Evolutionary conservation across 2,329 filamentous ascomycete species (phyloP).

Genomic region (Chaetomium sp.): DNA sequence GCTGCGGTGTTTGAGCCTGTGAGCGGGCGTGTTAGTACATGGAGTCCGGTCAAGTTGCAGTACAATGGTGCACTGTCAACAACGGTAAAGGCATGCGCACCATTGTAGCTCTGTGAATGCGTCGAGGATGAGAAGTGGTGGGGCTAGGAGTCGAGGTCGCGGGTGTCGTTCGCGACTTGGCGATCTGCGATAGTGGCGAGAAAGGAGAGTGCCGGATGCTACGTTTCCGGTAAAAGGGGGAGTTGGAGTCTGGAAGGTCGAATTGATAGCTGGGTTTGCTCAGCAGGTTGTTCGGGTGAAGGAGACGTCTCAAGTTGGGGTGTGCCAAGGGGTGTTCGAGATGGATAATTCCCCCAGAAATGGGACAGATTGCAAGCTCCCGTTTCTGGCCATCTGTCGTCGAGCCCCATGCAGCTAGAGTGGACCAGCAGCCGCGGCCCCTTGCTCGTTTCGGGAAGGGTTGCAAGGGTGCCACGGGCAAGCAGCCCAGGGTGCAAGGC

Average conservation of each 20-base stretch:
- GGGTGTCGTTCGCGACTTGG: neutral
- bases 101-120: constrained; percentile 17
- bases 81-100: constrained; percentile 9
- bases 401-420: constrained; percentile 9
- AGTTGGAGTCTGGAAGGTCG: too few relatives aligned
- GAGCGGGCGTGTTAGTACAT: neutral
- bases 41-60: too few relatives aligned
- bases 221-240: neutral
- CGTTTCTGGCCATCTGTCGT: constrained; percentile 25
- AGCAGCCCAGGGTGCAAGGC: neutral
- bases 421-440: constrained; percentile 6
- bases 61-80: neutral
- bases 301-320: neutral
- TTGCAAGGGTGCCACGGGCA: constrained; percentile 13
- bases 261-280: too few relatives aligned
- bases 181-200: too few relatives aligned
- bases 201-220: neutral
- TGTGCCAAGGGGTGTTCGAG: neutral
- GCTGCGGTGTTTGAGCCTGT: constrained; percentile 77
- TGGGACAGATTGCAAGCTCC: constrained; percentile 26
- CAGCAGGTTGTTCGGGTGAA: too few relatives aligned
- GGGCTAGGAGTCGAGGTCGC: neutral
- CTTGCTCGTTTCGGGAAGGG: constrained; percentile 10
- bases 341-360: constrained; percentile 5
- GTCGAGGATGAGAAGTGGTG: neutral